These are phyloP conservation scores for Globisporangium spiculum DNA, from an alignment of 352 stramenopile species.

Conservation along the genomic window DNA sequence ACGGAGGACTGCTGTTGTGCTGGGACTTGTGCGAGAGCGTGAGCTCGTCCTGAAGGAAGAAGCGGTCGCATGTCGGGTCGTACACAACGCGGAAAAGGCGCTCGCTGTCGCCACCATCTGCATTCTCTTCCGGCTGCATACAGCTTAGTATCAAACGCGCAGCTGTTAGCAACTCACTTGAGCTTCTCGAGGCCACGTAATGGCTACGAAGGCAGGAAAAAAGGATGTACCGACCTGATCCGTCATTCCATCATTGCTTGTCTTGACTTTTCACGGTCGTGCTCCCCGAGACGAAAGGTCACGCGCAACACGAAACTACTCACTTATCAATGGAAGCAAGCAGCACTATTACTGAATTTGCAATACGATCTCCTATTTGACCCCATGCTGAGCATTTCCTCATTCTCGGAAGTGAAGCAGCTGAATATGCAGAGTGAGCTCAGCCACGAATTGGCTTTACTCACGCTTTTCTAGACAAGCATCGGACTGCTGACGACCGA, in stretches of 20 bases:
- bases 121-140: not conserved
- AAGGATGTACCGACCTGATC: too few relatives aligned
- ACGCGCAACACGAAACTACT: too few relatives aligned
- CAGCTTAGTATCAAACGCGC: too few relatives aligned
- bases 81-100: constrained; percentile 42
- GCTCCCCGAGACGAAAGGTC: too few relatives aligned
- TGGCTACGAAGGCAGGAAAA: too few relatives aligned
- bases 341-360: too few relatives aligned
- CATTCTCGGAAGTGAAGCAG: not conserved
- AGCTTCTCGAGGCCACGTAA: too few relatives aligned
- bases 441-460: not conserved
- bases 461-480: constrained; percentile 49
- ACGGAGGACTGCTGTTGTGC: constrained; percentile 4
- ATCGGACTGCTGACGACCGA: constrained; percentile 91
- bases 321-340: too few relatives aligned
- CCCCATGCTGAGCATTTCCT: not conserved
- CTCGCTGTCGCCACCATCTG: not conserved
- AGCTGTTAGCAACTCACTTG: too few relatives aligned
- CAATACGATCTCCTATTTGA: not conserved
- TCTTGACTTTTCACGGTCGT: too few relatives aligned
- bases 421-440: not conserved
- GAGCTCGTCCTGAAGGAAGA: constrained; percentile 38
- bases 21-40: not conserved
- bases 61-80: constrained; percentile 39
- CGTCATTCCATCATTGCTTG: too few relatives aligned